These are phyloP conservation scores for Soucietia sequanensis DNA, from an alignment of 805 yeast genomes.

Conservation along the genomic window DNA sequence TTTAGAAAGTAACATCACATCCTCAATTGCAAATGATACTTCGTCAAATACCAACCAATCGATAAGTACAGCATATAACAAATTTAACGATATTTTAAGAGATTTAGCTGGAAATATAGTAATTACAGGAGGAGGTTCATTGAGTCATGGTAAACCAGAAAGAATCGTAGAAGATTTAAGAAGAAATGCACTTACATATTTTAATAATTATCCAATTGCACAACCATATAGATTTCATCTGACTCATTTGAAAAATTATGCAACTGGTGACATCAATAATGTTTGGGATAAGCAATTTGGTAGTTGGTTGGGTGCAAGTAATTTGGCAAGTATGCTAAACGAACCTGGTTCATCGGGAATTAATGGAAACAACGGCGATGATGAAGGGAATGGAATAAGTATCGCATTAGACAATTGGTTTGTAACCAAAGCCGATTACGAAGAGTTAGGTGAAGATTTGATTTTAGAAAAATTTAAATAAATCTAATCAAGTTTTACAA, in stretches of 20 bases:
- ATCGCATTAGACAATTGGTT: constrained; percentile 50
- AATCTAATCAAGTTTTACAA: too few species aligned
- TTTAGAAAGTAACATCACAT: constrained; percentile 30
- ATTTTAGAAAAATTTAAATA: constrained; percentile 35
- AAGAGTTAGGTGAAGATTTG: constrained; percentile 55
- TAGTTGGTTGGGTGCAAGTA: constrained; percentile 73
- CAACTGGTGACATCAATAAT: constrained; percentile 28
- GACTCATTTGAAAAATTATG: constrained; percentile 22
- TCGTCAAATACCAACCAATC: constrained; percentile 12
- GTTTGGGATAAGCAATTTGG: constrained; percentile 56
- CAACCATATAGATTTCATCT: constrained; percentile 18
- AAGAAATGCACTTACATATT: constrained; percentile 38
- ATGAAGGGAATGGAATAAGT: constrained; percentile 23
- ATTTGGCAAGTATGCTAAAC: constrained; percentile 61
- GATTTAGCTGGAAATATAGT: constrained; percentile 44
- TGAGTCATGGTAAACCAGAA: constrained; percentile 54
- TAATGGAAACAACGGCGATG: constrained; percentile 11
- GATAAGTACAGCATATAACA: constrained; percentile 11
- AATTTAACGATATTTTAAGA: constrained; percentile 40
- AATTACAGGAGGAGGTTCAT: constrained; percentile 60
- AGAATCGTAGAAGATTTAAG: constrained; percentile 55
- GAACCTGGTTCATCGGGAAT: constrained; percentile 31
- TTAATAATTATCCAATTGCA: constrained; percentile 46
- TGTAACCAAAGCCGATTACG: constrained; percentile 62
- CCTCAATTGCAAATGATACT: constrained; percentile 19